Percentiles rank a stretch among this genome's conserved stretches.
These are phyloP conservation scores for Aspergillus novoparasiticus DNA, from an alignment of 2,329 filamentous ascomycete species.

Conservation along the genomic window DNA sequence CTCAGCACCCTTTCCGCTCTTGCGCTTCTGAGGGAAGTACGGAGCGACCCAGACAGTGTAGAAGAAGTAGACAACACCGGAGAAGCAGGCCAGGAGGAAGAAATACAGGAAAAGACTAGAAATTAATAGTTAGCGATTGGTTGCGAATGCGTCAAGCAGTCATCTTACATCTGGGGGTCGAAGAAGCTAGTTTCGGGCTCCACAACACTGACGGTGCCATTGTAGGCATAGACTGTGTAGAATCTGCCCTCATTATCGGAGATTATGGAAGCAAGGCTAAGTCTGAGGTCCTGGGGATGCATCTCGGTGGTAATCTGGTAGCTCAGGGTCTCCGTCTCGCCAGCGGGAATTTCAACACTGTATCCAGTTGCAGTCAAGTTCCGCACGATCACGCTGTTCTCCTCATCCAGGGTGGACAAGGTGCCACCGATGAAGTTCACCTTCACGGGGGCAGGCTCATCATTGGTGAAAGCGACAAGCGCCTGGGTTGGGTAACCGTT, in stretches of 20 bases:
- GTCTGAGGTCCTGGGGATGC: slow-evolving; percentile 83
- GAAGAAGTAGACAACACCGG: slow-evolving; percentile 86
- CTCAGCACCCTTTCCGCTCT: slow-evolving; percentile 53
- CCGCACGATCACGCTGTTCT: slow-evolving; percentile 66
- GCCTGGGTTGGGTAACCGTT: slow-evolving; percentile 87
- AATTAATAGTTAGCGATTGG: slow-evolving; percentile 11
- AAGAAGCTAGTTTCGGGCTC: slow-evolving; percentile 90
- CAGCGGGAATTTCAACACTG: slow-evolving; percentile 71
- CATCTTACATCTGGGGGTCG: slow-evolving; percentile 87
- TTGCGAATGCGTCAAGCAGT: neutral
- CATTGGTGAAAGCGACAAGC: slow-evolving; percentile 79
- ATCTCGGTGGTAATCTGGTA: slow-evolving; percentile 89
- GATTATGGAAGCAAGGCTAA: slow-evolving; percentile 77
- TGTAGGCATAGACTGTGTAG: slow-evolving; percentile 78
- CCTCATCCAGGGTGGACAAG: slow-evolving; percentile 62
- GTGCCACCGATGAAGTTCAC: slow-evolving; percentile 77
- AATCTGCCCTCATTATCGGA: slow-evolving; percentile 66
- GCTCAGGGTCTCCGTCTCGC: slow-evolving; percentile 73
- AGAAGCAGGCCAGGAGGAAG: slow-evolving; percentile 78
- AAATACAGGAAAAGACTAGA: slow-evolving; percentile 94
- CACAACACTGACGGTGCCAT: slow-evolving; percentile 81
- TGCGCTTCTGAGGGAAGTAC: slow-evolving; percentile 83
- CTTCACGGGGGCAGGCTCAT: slow-evolving; percentile 73
- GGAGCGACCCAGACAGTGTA: slow-evolving; percentile 98
- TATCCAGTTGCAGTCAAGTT: slow-evolving; percentile 83